Evolutionary conservation across 116 monocot genomes (phyloP).

Genomic region (Papilionanthe hybrid): DNA sequence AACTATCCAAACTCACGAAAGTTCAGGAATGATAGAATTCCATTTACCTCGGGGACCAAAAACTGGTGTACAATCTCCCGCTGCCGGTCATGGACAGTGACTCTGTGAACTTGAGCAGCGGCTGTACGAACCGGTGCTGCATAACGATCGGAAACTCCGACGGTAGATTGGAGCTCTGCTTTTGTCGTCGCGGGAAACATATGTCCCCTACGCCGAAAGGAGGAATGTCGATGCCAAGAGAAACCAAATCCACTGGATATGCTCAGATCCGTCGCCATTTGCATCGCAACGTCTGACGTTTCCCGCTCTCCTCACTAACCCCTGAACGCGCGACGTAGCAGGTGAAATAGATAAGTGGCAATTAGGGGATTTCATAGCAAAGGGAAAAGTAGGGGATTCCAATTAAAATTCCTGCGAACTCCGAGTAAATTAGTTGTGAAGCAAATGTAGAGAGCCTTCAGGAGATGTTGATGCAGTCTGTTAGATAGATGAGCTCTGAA

Average conservation of each 20-base stretch:
- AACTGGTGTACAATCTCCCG: slow-evolving; percentile 66
- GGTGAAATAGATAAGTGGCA: no score
- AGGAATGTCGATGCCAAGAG: background rate
- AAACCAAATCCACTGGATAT: background rate
- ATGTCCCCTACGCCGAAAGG: background rate
- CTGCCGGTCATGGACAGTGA: slow-evolving; percentile 78
- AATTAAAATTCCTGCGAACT: no score
- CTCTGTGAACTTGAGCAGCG: slow-evolving; percentile 27
- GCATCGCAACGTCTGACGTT: background rate
- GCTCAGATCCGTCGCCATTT: background rate
- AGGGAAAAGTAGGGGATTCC: no score
- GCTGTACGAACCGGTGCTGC: background rate
- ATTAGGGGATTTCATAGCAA: no score
- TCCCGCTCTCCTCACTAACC: no score
- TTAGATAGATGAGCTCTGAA: no score
- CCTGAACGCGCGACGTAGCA: no score
- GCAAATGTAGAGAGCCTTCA: no score
- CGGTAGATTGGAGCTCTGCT: slow-evolving; percentile 1
- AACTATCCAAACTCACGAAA: no score
- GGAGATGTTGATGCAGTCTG: no score
- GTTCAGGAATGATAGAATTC: background rate
- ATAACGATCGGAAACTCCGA: background rate
- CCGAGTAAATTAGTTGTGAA: no score
- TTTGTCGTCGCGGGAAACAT: background rate
- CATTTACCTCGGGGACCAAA: slow-evolving; percentile 65